These are phyloP conservation scores for Oemleria cerasiformis DNA, from an alignment of 306 rosid species.

Conservation along the genomic window DNA sequence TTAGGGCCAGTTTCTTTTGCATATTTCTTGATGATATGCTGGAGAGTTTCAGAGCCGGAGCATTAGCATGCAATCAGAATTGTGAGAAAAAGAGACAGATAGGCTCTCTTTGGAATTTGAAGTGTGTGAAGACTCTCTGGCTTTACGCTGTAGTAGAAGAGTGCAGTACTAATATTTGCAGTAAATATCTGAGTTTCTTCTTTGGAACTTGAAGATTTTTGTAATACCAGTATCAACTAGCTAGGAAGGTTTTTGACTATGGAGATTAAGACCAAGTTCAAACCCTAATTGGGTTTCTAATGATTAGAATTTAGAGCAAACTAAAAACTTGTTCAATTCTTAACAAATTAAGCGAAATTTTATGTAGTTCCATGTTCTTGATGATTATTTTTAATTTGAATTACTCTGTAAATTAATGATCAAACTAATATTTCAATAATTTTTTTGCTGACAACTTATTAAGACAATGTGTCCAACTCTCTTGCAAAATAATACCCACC, in stretches of 20 bases:
- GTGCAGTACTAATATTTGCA: not conserved
- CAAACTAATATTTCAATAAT: too few relatives aligned
- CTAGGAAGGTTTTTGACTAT: not conserved
- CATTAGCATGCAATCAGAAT: not conserved
- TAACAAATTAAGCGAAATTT: too few relatives aligned
- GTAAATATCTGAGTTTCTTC: slow-evolving; percentile 19
- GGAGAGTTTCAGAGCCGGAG: not conserved
- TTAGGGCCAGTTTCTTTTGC: not conserved
- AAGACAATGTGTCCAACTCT: too few relatives aligned
- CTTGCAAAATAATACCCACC: too few relatives aligned
- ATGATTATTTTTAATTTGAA: too few relatives aligned
- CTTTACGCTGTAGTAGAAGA: not conserved
- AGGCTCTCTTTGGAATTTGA: slow-evolving; percentile 54
- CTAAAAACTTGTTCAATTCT: too few relatives aligned
- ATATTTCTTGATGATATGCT: not conserved
- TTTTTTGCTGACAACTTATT: too few relatives aligned
- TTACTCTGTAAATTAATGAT: too few relatives aligned
- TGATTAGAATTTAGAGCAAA: too few relatives aligned
- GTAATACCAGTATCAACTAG: slow-evolving; percentile 20
- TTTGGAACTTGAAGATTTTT: slow-evolving; percentile 41
- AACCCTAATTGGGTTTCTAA: too few relatives aligned
- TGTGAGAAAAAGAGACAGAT: slow-evolving; percentile 1
- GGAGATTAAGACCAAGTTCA: too few relatives aligned
- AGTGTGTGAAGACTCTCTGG: slow-evolving; percentile 28
- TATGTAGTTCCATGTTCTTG: too few relatives aligned